Base-by-base conservation (phyloP, 768 basidiomycete genomes). In the Naematelia aurantialba region DNA sequence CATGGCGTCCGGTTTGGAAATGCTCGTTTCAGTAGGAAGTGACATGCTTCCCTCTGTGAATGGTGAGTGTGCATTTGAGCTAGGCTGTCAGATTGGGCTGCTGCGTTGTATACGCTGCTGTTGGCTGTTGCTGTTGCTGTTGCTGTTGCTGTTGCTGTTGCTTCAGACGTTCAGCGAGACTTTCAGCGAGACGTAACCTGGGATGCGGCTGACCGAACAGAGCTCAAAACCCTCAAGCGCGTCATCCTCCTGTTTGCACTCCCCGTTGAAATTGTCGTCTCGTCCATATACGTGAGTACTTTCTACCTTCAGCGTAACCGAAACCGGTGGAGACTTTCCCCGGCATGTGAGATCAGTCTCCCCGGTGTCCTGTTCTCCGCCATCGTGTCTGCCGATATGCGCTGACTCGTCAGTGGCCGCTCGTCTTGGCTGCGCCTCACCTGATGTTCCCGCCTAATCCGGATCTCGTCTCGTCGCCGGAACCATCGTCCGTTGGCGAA, bases 201-300 rank as follows among this genome's bases (percentile, higher is more conserved):
- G n/a, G n/a, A n/a, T n/a, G n/a, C n/a, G n/a, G n/a, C n/a, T n/a
- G n/a, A n/a, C 34, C 17, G 17, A 39, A 17, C 63, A 83, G 82
- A 65, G 17, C 56, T 85, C 17, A 76, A 72, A 47, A 62, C 66
- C 0, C 26, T 82, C 47, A 89, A 88, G 70, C 82, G 87, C 30
- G 73, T 76, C 10, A 69, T 87, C 14, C 76, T 87, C 62, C 82
- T 89, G 65, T 77, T 87, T 34, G 82, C 88, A 2, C 70, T 90
- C 60, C 88, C 88, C 0, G 86, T 88, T 30, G 78, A 77, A 17
- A 74, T 82, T 48, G 79, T 82, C 60, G 80, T 86, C 55, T 78
- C 84, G 17, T 59, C 74, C 25, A 84, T 90, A 51, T 90, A 89
- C 77, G 75, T 76, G 51, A 42, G 73, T 58, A 21, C 27, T 13